phyloP scores from a whole-genome alignment of 345 rosid genomes.

The Melaleuca alternifolia region DNA sequence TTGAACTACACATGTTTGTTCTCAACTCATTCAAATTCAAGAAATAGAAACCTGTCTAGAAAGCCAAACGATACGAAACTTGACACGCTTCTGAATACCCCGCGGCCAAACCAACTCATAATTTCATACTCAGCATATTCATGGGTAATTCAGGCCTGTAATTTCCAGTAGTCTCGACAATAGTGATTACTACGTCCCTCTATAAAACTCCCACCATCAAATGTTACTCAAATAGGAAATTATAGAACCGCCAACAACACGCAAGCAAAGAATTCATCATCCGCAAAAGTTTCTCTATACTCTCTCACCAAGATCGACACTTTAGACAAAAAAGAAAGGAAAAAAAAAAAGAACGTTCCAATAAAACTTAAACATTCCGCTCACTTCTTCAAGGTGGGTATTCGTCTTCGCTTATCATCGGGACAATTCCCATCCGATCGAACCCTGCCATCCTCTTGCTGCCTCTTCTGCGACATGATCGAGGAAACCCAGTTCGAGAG shows the following conservation, averaged over 20 bases:
- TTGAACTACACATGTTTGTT: background rate
- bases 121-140: background rate
- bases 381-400: constrained; percentile 45
- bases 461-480: constrained; percentile 86
- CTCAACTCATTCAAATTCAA: background rate
- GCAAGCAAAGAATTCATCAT: background rate
- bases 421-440: constrained; percentile 33
- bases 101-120: background rate
- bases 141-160: background rate
- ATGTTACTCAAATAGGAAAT: background rate
- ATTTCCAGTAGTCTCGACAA: background rate
- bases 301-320: background rate
- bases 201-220: background rate
- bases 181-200: background rate
- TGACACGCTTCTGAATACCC: background rate
- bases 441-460: constrained; percentile 57
- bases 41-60: background rate
- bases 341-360: background rate
- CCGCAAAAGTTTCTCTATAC: background rate
- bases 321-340: background rate
- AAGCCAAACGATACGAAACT: background rate
- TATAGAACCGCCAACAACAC: background rate
- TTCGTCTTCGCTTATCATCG: constrained; percentile 67
- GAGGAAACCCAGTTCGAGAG: constrained; percentile 1
- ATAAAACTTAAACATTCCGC: background rate